Conservation (phyloP, 768 basidiomycete genomes). For the Termitomyces eurrhizus region DNA sequence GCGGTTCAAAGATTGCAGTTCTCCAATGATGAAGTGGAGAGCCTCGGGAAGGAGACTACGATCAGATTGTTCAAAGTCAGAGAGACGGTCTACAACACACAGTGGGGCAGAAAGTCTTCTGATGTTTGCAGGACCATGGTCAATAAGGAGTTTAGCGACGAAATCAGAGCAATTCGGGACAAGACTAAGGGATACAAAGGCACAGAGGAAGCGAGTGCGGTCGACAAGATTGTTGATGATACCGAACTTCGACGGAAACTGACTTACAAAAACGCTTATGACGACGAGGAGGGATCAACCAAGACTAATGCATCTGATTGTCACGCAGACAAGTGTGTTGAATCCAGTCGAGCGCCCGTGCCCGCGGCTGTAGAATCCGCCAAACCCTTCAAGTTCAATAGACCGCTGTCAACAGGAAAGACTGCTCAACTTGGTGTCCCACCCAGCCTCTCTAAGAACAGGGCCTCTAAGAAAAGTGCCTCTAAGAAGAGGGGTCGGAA, state of each 20-base stretch:
- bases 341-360: no score
- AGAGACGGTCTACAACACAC: background rate
- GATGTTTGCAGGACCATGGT: background rate
- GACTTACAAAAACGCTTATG: no score
- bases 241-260: background rate
- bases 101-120: background rate
- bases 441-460: no score
- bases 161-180: background rate
- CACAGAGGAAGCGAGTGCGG: background rate
- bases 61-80: background rate
- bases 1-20: background rate
- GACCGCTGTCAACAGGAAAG: no score
- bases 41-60: background rate
- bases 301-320: background rate
- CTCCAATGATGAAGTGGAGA: background rate
- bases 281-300: no score
- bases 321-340: background rate
- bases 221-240: background rate
- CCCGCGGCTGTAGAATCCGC: no score
- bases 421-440: no score
- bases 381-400: background rate
- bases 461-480: no score
- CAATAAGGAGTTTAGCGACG: background rate
- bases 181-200: background rate
- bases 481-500: no score